Base-by-base conservation (phyloP, 164 flowering plant genomes). In the Tetrastigma voinierianum region DNA sequence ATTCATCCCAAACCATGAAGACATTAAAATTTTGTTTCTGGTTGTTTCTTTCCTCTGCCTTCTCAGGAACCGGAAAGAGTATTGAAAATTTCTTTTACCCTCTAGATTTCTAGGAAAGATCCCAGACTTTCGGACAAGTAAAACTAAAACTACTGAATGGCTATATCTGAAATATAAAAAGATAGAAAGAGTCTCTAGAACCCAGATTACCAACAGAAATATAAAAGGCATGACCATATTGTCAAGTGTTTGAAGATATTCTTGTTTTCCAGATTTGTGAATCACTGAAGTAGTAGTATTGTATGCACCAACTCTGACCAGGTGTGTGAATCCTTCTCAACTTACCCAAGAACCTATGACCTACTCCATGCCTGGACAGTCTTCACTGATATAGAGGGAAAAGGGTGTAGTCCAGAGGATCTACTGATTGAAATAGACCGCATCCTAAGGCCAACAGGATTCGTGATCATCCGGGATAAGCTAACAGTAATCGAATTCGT, bases 241-340 rank as follows among this genome's bases (percentile, higher is more conserved):
- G 3, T 32, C 6, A 3, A 32, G 40, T 3, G 40, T 3, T n/a
- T 2, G 62, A 3, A 12, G 46, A 59, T 48, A 47, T 32, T 43
- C 6, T 59, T 10, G 20, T 59, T 9, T 32, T 59, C 13, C 20
- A 59, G 47, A 59, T 59, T 48, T 43, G 3, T 7, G 62, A 17
- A 46, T 47, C 47, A 43, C 20, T 32, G 62, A 47, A 13, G 40
- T 25, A 13, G n/a, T 59, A 17, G 3, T 59, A 48, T 13, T 59
- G 10, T 4, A 47, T 9, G 62, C n/a, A n/a, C 40, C 46, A 69
- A 62, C 46, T 25, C 8, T 62, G 56, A 64, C n/a, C 80, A 91
- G 97, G 97, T 90, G 96, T n/a, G n/a, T 69, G 96, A 90, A 74
- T 84, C 96, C 62, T 91, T 71, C 82, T 91, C 96, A 13, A 90